Evolutionary conservation across 352 stramenopile species (phyloP).

Genomic region (Phytophthora colocasiae): DNA sequence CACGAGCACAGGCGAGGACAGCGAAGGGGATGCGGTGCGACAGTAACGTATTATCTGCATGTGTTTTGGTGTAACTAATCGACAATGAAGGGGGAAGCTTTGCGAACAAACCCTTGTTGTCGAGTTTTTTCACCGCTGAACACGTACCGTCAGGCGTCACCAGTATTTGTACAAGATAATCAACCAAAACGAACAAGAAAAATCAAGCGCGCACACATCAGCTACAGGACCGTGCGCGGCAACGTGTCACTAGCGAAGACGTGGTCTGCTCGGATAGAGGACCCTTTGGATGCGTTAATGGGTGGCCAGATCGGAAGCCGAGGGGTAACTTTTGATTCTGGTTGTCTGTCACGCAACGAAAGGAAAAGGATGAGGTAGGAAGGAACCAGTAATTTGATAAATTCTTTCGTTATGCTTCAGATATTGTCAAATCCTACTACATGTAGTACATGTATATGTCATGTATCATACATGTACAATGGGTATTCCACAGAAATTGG

Average conservation of each 20-base stretch:
- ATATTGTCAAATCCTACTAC: no score
- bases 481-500: no score
- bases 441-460: no score
- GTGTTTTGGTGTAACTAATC: slow-evolving; percentile 46
- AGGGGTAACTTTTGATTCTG: slow-evolving; percentile 44
- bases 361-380: slow-evolving; percentile 39
- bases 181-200: slow-evolving; percentile 44
- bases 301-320: slow-evolving; percentile 31
- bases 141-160: slow-evolving; percentile 31
- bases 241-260: slow-evolving; percentile 16
- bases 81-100: slow-evolving; percentile 41
- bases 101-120: slow-evolving; percentile 29
- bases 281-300: slow-evolving; percentile 21
- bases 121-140: slow-evolving; percentile 31
- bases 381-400: slow-evolving; percentile 48
- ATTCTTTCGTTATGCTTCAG: slow-evolving; percentile 38
- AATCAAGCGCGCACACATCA: slow-evolving; percentile 31
- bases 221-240: slow-evolving; percentile 16
- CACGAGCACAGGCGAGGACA: slow-evolving; percentile 32
- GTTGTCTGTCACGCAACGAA: slow-evolving; percentile 19
- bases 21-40: slow-evolving; percentile 41
- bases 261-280: slow-evolving; percentile 43
- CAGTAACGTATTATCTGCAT: slow-evolving; percentile 59
- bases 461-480: no score
- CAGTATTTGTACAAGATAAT: slow-evolving; percentile 60